These are phyloP conservation scores for Begonia masoniana DNA, from an alignment of 306 rosid species.

Conservation along the genomic window DNA sequence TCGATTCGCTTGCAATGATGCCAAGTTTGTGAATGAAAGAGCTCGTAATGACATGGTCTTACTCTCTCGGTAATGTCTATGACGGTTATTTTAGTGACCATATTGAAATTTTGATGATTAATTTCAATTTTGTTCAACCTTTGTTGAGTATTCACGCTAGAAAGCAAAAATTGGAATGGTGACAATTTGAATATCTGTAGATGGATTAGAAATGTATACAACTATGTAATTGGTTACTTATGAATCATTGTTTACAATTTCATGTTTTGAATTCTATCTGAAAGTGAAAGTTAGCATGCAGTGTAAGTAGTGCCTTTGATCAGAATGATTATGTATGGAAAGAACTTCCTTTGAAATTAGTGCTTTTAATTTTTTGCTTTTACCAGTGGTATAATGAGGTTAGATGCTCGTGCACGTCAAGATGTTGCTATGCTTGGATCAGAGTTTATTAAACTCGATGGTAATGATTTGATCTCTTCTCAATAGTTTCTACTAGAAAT, in stretches of 20 bases:
- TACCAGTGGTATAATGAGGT: slow-evolving; percentile 77
- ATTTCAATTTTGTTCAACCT: neutral
- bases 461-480: slow-evolving; percentile 18
- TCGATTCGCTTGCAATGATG: slow-evolving; percentile 61
- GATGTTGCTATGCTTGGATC: slow-evolving; percentile 84
- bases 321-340: too few relatives aligned
- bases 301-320: too few relatives aligned
- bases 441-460: slow-evolving; percentile 77
- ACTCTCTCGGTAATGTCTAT: slow-evolving; percentile 67
- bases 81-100: neutral
- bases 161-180: too few relatives aligned
- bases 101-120: neutral
- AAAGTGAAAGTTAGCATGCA: too few relatives aligned
- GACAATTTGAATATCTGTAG: neutral
- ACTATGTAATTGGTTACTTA: neutral
- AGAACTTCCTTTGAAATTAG: slow-evolving; percentile 1
- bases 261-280: too few relatives aligned
- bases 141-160: neutral
- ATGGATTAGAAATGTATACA: neutral
- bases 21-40: slow-evolving; percentile 61
- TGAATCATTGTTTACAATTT: too few relatives aligned
- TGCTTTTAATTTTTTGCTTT: slow-evolving; percentile 16
- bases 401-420: slow-evolving; percentile 84
- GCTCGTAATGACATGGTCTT: slow-evolving; percentile 57
- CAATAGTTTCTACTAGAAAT: too few relatives aligned